Evolutionary conservation across 352 stramenopile genomes (phyloP).

Genomic region (Pythium coloratum): DNA sequence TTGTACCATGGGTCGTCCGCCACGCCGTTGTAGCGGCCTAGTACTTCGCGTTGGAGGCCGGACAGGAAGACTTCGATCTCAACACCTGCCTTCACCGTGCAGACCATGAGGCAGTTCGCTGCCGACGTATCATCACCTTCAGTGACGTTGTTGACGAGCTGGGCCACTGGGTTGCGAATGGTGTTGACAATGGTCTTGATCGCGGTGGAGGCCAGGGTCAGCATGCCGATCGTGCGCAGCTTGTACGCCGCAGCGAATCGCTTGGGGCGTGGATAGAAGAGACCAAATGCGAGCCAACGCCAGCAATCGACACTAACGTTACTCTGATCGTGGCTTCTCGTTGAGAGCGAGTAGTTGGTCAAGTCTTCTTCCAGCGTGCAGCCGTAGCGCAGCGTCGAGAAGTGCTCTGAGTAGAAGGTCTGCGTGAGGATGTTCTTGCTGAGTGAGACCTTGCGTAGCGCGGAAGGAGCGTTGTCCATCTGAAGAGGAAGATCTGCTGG

Average conservation of each 20-base stretch:
- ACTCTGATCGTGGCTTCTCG: background rate
- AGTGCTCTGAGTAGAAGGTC: background rate
- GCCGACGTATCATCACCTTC: background rate
- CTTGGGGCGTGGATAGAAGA: constrained; percentile 25
- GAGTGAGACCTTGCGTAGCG: constrained; percentile 8
- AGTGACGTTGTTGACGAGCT: constrained; percentile 12
- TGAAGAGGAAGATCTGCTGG: background rate
- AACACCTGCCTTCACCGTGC: constrained; percentile 3
- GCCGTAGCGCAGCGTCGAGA: constrained; percentile 19
- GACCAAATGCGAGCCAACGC: constrained; percentile 22
- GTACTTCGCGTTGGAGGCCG: background rate
- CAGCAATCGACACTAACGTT: constrained; percentile 1
- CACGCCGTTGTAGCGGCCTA: background rate
- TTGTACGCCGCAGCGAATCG: constrained; percentile 7
- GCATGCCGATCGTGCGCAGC: constrained; percentile 4
- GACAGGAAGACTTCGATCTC: constrained; percentile 12
- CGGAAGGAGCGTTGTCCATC: background rate
- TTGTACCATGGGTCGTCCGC: background rate
- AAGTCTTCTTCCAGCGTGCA: constrained; percentile 7
- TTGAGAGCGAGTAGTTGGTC: background rate
- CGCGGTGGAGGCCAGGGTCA: background rate
- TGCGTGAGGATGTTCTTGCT: background rate
- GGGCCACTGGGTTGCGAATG: constrained; percentile 5
- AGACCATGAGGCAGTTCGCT: constrained; percentile 12
- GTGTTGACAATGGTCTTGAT: background rate